Evolutionary conservation across 108 stramenopile genomes (phyloP), one percentile per base, ranked within the genome.

Genomic region (Pelagomonas calceolata): DNA sequence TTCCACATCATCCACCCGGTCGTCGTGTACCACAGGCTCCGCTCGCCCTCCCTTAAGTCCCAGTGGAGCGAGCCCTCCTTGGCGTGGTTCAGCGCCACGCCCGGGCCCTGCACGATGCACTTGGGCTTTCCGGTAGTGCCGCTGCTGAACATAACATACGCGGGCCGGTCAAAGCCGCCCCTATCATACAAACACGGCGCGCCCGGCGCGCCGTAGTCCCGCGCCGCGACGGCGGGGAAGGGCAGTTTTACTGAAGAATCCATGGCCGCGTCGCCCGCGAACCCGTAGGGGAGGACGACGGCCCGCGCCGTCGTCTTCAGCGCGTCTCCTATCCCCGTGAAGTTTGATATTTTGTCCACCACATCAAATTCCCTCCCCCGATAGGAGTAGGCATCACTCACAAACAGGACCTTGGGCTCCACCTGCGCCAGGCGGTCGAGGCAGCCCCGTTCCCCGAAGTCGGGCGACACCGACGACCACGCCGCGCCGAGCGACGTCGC

Each of bases 21-120:
- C 15, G 77, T 78, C 30, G 75, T 76, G 75, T 70, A 76, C 70
- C 68, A 78, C 31, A 78, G 10, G 4, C 73, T 35, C 17, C 71
- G 35, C 44, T 78, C 75, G 66, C 75, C 75, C 33, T 34, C 30
- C n/a, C 36, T 16, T 30, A 75, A 10, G 75, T 78, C 77, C 46
- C 70, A 76, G 71, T 78, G 77, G 34, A 78, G 77, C 71, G 32
- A 32, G 21, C 68, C 36, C 43, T 78, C 77, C 71, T 78, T 78
- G 44, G 73, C 76, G 30, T 78, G 77, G 30, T 32, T 70, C 30
- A 70, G 12, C 15, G n/a, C 9, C 75, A 21, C 46, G 68, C 77
- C 77, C 29, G 75, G 75, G 26, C 77, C 72, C 75, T 78, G 77
- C 17, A 78, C 77, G 74, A 78, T 78, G 75, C 77, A 78, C 71